Base-by-base conservation (phyloP, 257 asterid species). In the Nicotiana undulata region DNA sequence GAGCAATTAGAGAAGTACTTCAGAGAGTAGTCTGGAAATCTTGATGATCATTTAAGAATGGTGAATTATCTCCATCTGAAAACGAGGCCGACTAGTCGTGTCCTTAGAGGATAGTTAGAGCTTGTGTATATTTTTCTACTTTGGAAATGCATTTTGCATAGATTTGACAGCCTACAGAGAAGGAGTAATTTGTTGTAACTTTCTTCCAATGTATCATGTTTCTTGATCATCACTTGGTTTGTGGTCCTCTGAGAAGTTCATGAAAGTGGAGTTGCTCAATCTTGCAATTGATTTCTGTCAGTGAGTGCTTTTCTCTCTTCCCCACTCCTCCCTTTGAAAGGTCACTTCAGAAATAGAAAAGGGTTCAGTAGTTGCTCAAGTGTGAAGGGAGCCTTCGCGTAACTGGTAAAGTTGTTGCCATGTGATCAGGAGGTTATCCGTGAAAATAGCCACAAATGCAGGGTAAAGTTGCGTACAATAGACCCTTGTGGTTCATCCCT, bases 1-100 rank as follows among this genome's bases (percentile, higher is more conserved):
- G 82, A 72, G 86, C 79, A 82, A 90, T 92, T 88, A 90, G 83
- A 85, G 92, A 90, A 80, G 94, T 91, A 68, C 81, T 96, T 82
- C 93, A 88, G 86, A 89, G 84, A 82, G 85, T 88, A 53, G 82
- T 88, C 68, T 61, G 74, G 76, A 89, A 89, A 82, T 72, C 84
- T 37, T 79, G 75, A 79, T 44, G 64, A 64, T 77, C 56, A 59
- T 32, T 77, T 18, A 60, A 60, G 67, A 49, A 44, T 70, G 77
- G 77, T 70, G 59, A 70, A 22, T 44, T 44, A 44, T 6, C 59
- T 46, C 77, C 59, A 70, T 70, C 4, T 70, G 77, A 44, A 70
- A 20, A 44, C 24, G 58, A 44, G 58, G 18, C 37, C 40, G 68
- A 1, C 12, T 20, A 58, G 4, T 60, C 22, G 7, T 60, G 40